phyloP scores from a whole-genome alignment of 805 yeast species.

The Candida fluviatilis region DNA sequence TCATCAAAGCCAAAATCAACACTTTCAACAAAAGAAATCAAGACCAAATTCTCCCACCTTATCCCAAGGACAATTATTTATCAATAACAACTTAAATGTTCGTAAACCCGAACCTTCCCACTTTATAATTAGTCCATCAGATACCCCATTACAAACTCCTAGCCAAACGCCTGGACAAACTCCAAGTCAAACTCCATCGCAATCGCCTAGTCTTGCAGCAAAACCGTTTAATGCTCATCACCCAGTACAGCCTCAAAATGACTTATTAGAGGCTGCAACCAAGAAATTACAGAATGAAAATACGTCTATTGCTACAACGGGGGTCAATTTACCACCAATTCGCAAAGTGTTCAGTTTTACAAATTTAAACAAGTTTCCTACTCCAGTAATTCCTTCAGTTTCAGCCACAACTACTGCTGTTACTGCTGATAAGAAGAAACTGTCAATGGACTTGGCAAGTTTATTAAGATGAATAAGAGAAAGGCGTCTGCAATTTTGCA shows the following conservation, averaged over 20 bases:
- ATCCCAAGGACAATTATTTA: conserved; percentile 7
- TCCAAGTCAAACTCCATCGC: conserved; percentile 26
- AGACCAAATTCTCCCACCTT: conserved; percentile 45
- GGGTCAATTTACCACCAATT: conserved; percentile 41
- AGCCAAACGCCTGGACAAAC: conserved; percentile 41
- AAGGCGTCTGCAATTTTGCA: background rate
- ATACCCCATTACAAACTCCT: conserved; percentile 49
- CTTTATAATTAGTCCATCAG: conserved; percentile 35
- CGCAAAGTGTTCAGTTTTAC: conserved; percentile 33
- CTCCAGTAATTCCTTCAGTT: conserved; percentile 4
- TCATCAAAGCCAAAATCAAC: conserved; percentile 10
- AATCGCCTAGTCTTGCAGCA: conserved; percentile 43
- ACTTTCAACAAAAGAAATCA: conserved; percentile 30
- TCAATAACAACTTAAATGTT: conserved; percentile 2
- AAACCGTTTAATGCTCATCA: conserved; percentile 8
- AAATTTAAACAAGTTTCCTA: conserved; percentile 11
- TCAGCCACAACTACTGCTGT: background rate
- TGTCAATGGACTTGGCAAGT: background rate
- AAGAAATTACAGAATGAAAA: conserved; percentile 16
- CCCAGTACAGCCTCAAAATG: conserved; percentile 5
- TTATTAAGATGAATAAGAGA: background rate
- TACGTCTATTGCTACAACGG: conserved; percentile 34
- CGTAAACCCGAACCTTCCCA: conserved; percentile 7
- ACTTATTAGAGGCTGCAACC: conserved; percentile 19
- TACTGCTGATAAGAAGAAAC: background rate